Base-by-base conservation (phyloP, 2,329 filamentous ascomycete species). In the Cercospora canescens region DNA sequence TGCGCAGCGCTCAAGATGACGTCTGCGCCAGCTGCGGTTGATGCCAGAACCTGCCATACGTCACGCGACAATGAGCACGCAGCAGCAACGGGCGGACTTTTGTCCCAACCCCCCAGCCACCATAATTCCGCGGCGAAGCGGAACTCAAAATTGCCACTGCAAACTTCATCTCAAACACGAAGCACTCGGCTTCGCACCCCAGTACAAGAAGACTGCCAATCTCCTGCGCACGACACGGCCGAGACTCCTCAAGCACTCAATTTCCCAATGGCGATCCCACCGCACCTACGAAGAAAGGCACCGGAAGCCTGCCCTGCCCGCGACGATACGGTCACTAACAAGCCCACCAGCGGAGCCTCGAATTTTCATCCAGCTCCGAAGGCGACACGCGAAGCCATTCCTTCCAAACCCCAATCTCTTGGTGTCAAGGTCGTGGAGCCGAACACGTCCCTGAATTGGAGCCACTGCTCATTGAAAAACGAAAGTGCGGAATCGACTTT, bases 221-320 rank as follows among this genome's bases (percentile, higher is more conserved):
- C 34, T 26, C n/a, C 37, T 24, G n/a, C 34, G 5, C 30, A 21
- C n/a, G 14, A 18, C 55, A 37, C 37, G 11, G 34, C n/a, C 21
- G 34, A 58, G 37, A 37, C n/a, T 16, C 6, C 14, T 12, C 30
- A 41, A 11, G 28, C 55, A 24, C 55, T 26, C 34, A 35, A 14
- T 21, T 30, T 24, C 6, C 9, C 26, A 35, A 66, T 65, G 63
- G 64, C 41, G n/a, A 37, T 67, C 12, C 37, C 65, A 9, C 65
- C 65, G 26, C 65, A 67, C 58, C 48, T 63, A 14, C 65, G 65
- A 26, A 55, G 39, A 48, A 60, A 45, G 45, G 34, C n/a, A 28
- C 54, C 55, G 16, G 34, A 61, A 21, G 24, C 21, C 41, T 18
- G 28, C n/a, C 9, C 28, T 37, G 34, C 50, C 21, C 12, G 14